Percentiles rank a stretch among this genome's conserved stretches.
Evolutionary conservation across 2,329 filamentous ascomycete genomes (phyloP).

Genomic region (Aspergillus pseudoviridinutans): DNA sequence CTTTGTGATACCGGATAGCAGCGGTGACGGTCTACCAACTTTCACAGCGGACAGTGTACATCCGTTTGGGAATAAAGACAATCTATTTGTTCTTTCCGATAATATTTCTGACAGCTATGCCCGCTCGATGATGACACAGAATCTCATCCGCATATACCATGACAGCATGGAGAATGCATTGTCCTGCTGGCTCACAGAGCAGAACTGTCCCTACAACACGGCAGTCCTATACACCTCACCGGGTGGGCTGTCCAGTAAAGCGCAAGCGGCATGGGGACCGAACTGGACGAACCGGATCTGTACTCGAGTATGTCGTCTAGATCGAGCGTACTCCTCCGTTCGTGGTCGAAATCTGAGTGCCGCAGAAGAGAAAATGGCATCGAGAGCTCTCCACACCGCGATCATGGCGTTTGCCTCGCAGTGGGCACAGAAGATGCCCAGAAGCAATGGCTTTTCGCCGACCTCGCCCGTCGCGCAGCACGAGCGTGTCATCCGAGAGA

Average conservation of each 20-base stretch:
- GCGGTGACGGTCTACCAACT: background rate
- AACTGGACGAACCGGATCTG: constrained; percentile 44
- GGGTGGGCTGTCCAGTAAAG: constrained; percentile 8
- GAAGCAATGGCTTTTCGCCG: constrained; percentile 8
- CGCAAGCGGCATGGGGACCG: constrained; percentile 32
- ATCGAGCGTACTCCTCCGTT: constrained; percentile 35
- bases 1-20: background rate
- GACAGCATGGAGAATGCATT: constrained; percentile 43
- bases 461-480: constrained; percentile 19
- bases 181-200: constrained; percentile 44
- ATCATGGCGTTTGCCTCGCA: constrained; percentile 46
- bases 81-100: constrained; percentile 9
- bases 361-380: constrained; percentile 36
- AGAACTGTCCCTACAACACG: constrained; percentile 42
- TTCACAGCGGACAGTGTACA: background rate
- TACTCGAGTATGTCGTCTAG: constrained; percentile 41
- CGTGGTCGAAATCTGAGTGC: constrained; percentile 35
- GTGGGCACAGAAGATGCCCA: constrained; percentile 28
- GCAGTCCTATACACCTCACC: constrained; percentile 2
- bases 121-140: constrained; percentile 34
- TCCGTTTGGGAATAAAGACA: background rate
- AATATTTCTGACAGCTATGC: constrained; percentile 32
- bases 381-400: constrained; percentile 38
- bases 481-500: constrained; percentile 36
- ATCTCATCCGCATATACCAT: constrained; percentile 42